These are phyloP conservation scores for Pyrenochaeta sp. DNA, from an alignment of 2,329 filamentous ascomycete genomes.

Conservation along the genomic window DNA sequence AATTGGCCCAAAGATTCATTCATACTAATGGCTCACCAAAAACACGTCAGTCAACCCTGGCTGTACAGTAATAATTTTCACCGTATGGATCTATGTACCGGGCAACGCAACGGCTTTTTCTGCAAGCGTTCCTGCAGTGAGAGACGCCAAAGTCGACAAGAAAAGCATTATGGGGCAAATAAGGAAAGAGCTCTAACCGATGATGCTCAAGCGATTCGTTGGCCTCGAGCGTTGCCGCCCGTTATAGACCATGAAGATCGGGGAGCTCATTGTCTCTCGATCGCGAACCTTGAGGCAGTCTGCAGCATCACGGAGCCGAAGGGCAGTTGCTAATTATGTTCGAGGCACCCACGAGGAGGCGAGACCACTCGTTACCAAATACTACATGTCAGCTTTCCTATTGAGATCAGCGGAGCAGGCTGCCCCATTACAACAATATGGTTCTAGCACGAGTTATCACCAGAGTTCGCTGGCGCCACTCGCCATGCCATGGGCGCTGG, in stretches of 20 bases:
- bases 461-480: constrained; percentile 31
- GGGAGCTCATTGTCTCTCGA: constrained; percentile 17
- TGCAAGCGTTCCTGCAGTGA: constrained; percentile 29
- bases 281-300: constrained; percentile 12
- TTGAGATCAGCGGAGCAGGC: constrained; percentile 31
- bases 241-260: constrained; percentile 25
- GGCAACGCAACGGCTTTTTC: constrained; percentile 17
- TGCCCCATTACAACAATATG: constrained; percentile 20
- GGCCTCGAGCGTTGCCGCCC: constrained; percentile 27
- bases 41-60: constrained; percentile 1
- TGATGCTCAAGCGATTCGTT: constrained; percentile 42
- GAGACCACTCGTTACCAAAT: constrained; percentile 23
- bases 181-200: constrained; percentile 28
- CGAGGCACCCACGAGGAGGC: constrained; percentile 11
- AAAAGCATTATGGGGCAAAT: constrained; percentile 24
- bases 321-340: constrained; percentile 3
- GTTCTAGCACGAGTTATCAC: constrained; percentile 22
- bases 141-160: constrained; percentile 28
- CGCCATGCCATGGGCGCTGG: constrained; percentile 30
- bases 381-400: constrained; percentile 11
- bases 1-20: constrained; percentile 17
- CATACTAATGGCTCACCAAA: constrained; percentile 12
- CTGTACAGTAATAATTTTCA: constrained; percentile 13
- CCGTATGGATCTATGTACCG: constrained; percentile 28
- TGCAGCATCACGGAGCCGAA: constrained; percentile 9